Percentiles rank a stretch among this genome's conserved stretches.
Evolutionary conservation across 169 alveolate species (phyloP).

Genomic region (Cryptosporidium baileyi): DNA sequence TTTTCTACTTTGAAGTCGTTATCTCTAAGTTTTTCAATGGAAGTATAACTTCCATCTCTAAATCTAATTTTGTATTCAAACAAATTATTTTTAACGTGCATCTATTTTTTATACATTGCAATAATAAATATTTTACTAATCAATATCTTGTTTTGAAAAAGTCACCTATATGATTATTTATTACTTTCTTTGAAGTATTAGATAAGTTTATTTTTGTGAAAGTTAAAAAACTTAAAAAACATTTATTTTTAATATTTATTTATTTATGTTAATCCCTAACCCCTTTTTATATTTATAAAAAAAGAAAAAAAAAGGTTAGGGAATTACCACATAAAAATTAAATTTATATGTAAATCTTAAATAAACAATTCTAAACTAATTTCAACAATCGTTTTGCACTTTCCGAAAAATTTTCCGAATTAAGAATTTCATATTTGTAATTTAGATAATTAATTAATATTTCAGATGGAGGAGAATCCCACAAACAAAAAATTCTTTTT

Average conservation of each 20-base stretch:
- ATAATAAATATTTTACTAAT: too few species aligned
- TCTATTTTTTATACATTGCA: too few species aligned
- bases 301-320: constrained; percentile 18
- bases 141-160: too few species aligned
- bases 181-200: too few species aligned
- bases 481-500: background rate
- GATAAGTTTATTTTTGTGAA: too few species aligned
- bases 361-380: background rate
- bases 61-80: too few species aligned
- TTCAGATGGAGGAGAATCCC: background rate
- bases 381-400: background rate
- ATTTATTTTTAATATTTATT: background rate
- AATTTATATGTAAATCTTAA: background rate
- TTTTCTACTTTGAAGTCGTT: too few species aligned
- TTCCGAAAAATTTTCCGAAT: background rate
- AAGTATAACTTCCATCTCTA: too few species aligned
- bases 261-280: constrained; percentile 21
- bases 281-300: background rate
- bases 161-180: too few species aligned
- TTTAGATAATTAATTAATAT: background rate
- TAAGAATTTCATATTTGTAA: background rate
- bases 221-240: background rate
- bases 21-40: too few species aligned
- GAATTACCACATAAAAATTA: constrained; percentile 31
- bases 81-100: background rate